A percentile compares a stretch with the other conserved stretches of the same genome.
These are phyloP conservation scores for Theobroma cacao DNA, from an alignment of 345 rosid genomes.

Conservation along the genomic window DNA sequence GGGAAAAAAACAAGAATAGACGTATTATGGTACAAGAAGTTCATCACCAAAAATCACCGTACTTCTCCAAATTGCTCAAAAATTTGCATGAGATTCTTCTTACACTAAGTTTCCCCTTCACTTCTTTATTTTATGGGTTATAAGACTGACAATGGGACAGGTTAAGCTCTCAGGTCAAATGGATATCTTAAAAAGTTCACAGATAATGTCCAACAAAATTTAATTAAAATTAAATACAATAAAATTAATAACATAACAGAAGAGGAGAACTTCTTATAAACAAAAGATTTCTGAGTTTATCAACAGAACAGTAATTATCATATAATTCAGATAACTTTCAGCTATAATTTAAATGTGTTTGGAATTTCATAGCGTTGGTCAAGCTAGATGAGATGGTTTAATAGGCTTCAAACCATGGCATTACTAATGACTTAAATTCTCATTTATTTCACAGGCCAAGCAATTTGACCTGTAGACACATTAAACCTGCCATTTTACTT, in stretches of 20 bases:
- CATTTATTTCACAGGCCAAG: background rate
- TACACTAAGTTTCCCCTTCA: background rate
- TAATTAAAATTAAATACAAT: background rate
- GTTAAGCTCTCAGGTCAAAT: background rate
- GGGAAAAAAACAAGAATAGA: slow-evolving; percentile 8
- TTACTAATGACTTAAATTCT: background rate
- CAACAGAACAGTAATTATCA: background rate
- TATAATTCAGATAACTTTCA: background rate
- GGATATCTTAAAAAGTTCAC: background rate
- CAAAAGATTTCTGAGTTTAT: background rate
- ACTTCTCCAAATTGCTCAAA: background rate
- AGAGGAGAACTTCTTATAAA: background rate
- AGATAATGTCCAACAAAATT: background rate
- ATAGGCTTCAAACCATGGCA: background rate
- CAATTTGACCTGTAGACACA: background rate
- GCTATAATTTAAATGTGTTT: background rate
- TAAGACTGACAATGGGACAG: background rate
- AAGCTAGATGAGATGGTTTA: background rate
- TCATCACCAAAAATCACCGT: background rate
- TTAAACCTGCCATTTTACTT: background rate
- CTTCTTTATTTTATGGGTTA: background rate
- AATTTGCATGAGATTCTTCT: background rate
- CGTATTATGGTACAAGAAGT: background rate
- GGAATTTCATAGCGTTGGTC: background rate
- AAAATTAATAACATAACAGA: background rate